Base-by-base conservation (phyloP, 192 early-diverging fungal genomes). In the Backusella parvicylindrica region DNA sequence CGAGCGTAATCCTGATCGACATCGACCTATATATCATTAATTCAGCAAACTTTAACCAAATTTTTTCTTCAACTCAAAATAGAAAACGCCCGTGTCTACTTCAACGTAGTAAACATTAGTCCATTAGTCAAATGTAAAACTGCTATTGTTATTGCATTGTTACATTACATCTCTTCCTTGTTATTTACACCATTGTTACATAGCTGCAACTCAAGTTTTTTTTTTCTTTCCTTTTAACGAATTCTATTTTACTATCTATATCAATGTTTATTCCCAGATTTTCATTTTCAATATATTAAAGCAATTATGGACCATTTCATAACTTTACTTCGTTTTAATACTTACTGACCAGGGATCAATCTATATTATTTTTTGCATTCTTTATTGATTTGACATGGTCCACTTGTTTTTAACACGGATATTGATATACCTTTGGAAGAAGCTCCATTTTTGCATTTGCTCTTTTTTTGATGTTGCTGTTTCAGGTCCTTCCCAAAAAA, bases 11-110 rank as follows among this genome's bases (percentile, higher is more conserved):
- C 6, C 13, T 64, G 23, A 64, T 26, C 63, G 63, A 31, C 63
- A 64, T 64, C 63, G 63, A 7, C 63, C 63, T 30, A 64, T 26
- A n/a, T n/a, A n/a, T n/a, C 63, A 64, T 64, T 31, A 13, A 31
- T 33, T 30, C 21, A 64, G 7, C 63, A 64, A 64, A 26, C 26
- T 64, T 64, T 31, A 64, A 64, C 30, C 63, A 64, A 31, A 28
- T 64, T 3, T 64, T 64, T 33, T 64, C 63, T 64, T 64, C 30
- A 64, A 30, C 63, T 64, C 63, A 64, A 64, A 33, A 64, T 64
- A 7, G 63, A 28, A 64, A 64, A 64, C 11, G 63, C 23, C 30
- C 30, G 30, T 64, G 63, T 13, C 63, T 26, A 64, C 63, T 64
- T 64, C 63, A 64, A 64, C 63, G 23, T 30, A 28, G 30, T 64